Conservation (phyloP, 495 filamentous ascomycete species). For the Talaromyces adpressus region DNA sequence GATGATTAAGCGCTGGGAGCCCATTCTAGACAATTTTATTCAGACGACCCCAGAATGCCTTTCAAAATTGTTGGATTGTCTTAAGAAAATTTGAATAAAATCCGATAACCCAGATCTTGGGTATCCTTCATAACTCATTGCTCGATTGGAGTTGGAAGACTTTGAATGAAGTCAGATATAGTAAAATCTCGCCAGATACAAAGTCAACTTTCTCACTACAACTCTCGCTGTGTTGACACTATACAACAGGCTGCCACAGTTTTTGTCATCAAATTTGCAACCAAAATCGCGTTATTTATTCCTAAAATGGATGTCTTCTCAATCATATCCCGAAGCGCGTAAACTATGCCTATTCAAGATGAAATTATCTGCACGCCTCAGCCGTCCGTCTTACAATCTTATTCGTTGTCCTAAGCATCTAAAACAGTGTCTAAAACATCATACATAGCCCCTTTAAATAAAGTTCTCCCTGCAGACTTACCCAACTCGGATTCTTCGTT, state of each 20-base stretch:
- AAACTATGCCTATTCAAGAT: constrained; percentile 2
- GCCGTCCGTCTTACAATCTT: background rate
- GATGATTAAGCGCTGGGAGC: background rate
- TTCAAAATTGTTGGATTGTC: background rate
- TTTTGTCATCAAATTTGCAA: background rate
- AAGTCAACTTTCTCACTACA: background rate
- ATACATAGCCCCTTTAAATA: background rate
- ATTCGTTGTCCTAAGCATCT: background rate
- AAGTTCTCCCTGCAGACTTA: background rate
- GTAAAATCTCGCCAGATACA: background rate
- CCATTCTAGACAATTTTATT: background rate
- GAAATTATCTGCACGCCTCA: background rate
- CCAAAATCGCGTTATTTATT: background rate
- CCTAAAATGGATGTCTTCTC: background rate
- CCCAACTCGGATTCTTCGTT: background rate
- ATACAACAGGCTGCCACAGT: background rate
- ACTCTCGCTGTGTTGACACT: background rate
- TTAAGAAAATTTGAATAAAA: background rate
- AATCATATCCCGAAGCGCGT: background rate
- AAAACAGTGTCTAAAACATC: background rate
- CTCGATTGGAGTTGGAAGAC: background rate
- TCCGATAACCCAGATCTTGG: background rate
- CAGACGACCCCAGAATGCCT: background rate
- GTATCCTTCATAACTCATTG: background rate
- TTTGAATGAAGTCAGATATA: background rate